Evolutionary conservation across 148 eudicot genomes (phyloP).

Genomic region (Rhododendron mucronatum): DNA sequence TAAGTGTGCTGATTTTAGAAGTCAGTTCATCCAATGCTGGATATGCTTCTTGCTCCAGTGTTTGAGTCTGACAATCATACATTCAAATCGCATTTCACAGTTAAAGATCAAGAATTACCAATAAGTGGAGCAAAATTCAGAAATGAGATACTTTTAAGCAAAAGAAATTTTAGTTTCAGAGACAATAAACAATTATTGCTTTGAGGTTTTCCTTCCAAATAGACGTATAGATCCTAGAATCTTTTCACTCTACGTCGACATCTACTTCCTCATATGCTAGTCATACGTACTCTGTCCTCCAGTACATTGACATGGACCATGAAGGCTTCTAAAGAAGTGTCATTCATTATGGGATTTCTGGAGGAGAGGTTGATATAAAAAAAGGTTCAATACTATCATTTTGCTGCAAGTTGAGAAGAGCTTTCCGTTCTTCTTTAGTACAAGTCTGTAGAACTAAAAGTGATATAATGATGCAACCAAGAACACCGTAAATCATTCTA

Average conservation of each 20-base stretch:
- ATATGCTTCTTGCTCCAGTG: constrained; percentile 56
- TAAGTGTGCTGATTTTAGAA: constrained; percentile 55
- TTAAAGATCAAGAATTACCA: not conserved
- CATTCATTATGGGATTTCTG: not conserved
- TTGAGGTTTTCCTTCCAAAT: not conserved
- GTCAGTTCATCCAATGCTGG: constrained; percentile 58
- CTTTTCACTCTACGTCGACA: not conserved
- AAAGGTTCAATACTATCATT: not conserved
- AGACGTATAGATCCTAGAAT: not conserved
- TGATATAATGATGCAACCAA: not conserved
- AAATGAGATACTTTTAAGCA: not conserved
- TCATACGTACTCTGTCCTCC: not conserved
- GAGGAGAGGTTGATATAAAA: not conserved
- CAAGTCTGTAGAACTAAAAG: not conserved
- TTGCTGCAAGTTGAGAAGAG: not conserved
- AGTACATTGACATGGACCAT: not conserved
- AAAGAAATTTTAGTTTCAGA: not conserved
- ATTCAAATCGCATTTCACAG: not conserved
- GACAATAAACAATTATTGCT: not conserved
- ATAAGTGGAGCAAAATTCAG: not conserved
- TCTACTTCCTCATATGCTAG: not conserved
- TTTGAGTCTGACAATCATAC: constrained; percentile 28
- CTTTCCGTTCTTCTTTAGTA: not conserved
- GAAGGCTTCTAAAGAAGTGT: not conserved
- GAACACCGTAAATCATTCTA: not conserved